A percentile compares a stretch with the other conserved stretches of the same genome.
phyloP scores from a whole-genome alignment of 768 basidiomycete genomes.

The Hypholoma sublateritium region DNA sequence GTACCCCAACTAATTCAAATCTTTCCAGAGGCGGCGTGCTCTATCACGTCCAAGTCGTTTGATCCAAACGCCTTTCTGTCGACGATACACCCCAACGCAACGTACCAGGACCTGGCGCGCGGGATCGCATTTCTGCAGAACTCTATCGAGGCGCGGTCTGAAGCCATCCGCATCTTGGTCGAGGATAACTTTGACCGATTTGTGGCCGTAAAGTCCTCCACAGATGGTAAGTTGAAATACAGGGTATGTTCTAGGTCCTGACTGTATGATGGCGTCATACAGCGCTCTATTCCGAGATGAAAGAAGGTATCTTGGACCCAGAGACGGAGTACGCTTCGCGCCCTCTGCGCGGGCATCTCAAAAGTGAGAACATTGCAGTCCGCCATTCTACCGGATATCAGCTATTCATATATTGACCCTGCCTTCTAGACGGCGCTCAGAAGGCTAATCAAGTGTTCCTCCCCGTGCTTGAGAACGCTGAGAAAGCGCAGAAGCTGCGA shows the following conservation, averaged over 20 bases:
- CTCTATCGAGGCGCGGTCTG: conserved; percentile 87
- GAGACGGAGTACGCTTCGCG: conserved; percentile 81
- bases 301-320: conserved; percentile 76
- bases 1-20: neutral
- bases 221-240: conserved; percentile 65
- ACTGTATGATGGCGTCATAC: too few relatives aligned
- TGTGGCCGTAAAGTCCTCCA: conserved; percentile 94
- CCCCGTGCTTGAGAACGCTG: conserved; percentile 92
- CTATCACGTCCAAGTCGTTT: conserved; percentile 91
- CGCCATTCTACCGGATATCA: neutral
- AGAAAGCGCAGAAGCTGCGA: conserved; percentile 90
- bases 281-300: conserved; percentile 94
- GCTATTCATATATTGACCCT: neutral
- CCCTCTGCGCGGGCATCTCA: conserved; percentile 80
- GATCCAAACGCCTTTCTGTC: conserved; percentile 94
- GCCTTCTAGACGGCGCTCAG: conserved; percentile 70
- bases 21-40: conserved; percentile 67
- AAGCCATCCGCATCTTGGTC: conserved; percentile 92
- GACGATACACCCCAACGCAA: conserved; percentile 90
- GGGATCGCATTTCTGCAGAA: conserved; percentile 74
- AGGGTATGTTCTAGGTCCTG: neutral
- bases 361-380: conserved; percentile 47
- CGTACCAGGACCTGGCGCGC: conserved; percentile 84
- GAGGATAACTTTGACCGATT: conserved; percentile 99
- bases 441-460: conserved; percentile 96